Percentiles rank a stretch among this genome's conserved stretches.
Conservation (phyloP, 2,329 filamentous ascomycete genomes). For the Scolecobasidium constrictum region DNA sequence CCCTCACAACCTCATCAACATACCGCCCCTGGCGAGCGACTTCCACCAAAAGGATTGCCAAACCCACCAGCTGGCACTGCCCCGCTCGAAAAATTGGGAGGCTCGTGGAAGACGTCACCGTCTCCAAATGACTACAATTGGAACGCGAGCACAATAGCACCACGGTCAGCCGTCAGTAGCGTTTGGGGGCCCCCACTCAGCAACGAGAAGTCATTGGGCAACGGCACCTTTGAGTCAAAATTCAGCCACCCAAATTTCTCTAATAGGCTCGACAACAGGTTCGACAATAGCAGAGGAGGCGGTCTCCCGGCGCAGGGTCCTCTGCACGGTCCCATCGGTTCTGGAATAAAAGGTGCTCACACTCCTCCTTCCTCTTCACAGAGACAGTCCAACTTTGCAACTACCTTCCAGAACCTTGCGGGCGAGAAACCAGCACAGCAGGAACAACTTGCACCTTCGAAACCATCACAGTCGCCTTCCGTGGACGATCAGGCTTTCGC, state of each 20-base stretch:
- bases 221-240: conserved; percentile 10
- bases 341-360: background rate
- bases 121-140: conserved; percentile 8
- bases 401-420: background rate
- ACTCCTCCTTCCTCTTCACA: background rate
- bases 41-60: background rate
- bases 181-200: conserved; percentile 10
- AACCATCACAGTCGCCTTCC: background rate
- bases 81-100: background rate
- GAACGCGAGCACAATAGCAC: conserved; percentile 3
- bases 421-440: background rate
- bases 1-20: background rate
- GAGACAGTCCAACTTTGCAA: background rate
- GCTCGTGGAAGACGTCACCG: conserved; percentile 3
- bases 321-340: conserved; percentile 1
- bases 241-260: conserved; percentile 7
- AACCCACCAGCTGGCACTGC: conserved; percentile 1
- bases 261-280: conserved; percentile 2
- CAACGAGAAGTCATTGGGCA: conserved; percentile 7
- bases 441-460: background rate
- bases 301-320: conserved; percentile 3
- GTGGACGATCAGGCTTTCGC: background rate
- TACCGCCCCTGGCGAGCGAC: background rate
- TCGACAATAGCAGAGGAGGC: conserved; percentile 2
- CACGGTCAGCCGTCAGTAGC: conserved; percentile 4